Evolutionary conservation across 495 filamentous ascomycete genomes (phyloP).

Genomic region (Aspergillus incahuasiensis): DNA sequence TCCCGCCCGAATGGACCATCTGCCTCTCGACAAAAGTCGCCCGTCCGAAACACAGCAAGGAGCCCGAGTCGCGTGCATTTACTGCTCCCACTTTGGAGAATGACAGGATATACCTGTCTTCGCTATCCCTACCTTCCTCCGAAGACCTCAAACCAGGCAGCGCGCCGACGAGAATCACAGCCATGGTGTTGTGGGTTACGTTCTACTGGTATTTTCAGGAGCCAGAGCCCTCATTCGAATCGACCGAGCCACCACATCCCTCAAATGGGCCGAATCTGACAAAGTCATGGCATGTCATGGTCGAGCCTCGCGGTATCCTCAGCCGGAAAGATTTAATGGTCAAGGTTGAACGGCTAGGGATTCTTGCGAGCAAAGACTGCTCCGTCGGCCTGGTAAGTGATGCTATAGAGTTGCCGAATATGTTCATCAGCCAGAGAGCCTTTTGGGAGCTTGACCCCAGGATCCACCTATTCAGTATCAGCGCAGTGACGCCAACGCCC

Average conservation of each 20-base stretch:
- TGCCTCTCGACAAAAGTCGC: background rate
- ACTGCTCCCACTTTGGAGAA: background rate
- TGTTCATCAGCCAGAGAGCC: background rate
- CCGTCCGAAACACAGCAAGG: background rate
- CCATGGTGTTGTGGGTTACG: conserved; percentile 2
- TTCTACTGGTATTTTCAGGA: conserved; percentile 6
- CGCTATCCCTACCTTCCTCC: background rate
- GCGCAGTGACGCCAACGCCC: background rate
- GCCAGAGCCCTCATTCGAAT: background rate
- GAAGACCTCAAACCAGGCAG: background rate
- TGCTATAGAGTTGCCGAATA: background rate
- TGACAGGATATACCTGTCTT: background rate
- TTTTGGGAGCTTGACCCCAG: conserved; percentile 5
- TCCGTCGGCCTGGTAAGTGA: background rate
- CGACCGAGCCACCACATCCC: background rate
- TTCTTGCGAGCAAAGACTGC: background rate
- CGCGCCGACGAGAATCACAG: background rate
- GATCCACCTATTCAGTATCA: conserved; percentile 3
- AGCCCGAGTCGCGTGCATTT: background rate
- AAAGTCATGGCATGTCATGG: background rate
- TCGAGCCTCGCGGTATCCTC: background rate
- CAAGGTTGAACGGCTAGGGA: background rate
- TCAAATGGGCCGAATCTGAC: background rate
- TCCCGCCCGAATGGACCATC: conserved; percentile 1
- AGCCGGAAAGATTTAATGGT: background rate